phyloP scores from a whole-genome alignment of 192 early-diverging fungal genomes.

The Obelidium mucronatum region DNA sequence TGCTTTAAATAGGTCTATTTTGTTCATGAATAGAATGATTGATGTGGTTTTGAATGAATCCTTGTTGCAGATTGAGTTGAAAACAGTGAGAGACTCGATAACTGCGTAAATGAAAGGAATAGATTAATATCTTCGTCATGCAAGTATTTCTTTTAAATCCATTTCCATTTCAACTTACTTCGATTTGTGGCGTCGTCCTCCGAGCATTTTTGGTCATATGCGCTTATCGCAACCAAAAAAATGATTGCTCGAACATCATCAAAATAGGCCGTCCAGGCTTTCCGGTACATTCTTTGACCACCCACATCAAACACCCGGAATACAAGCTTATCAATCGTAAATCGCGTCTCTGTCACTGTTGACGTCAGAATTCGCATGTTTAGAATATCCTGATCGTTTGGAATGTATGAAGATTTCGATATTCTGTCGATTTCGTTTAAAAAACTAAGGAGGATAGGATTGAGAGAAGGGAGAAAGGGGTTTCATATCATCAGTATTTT shows the following conservation, averaged over 20 bases:
- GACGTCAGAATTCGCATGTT: background rate
- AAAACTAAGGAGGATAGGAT: constrained; percentile 6
- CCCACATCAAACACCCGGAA: constrained; percentile 85
- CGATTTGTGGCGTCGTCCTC: constrained; percentile 60
- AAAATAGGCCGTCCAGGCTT: constrained; percentile 91
- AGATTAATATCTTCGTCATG: no score
- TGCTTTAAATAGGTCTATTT: constrained; percentile 41
- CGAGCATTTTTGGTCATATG: constrained; percentile 58
- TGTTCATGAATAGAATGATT: constrained; percentile 42
- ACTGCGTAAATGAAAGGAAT: constrained; percentile 3
- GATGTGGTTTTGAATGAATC: constrained; percentile 38
- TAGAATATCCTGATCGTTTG: constrained; percentile 22
- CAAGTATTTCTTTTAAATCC: background rate
- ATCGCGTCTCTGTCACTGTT: background rate
- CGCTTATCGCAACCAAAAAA: constrained; percentile 61
- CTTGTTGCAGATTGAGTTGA: constrained; percentile 32
- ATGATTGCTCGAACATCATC: constrained; percentile 64
- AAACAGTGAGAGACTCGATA: constrained; percentile 1
- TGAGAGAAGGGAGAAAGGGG: no score
- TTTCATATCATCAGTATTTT: no score
- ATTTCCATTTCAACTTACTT: background rate
- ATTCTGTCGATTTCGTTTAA: background rate
- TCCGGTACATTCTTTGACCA: constrained; percentile 82
- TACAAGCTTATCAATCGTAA: background rate
- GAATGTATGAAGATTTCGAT: background rate